Base-by-base conservation (phyloP, 495 filamentous ascomycete genomes). In the Hypoxylon crocopeplum region DNA sequence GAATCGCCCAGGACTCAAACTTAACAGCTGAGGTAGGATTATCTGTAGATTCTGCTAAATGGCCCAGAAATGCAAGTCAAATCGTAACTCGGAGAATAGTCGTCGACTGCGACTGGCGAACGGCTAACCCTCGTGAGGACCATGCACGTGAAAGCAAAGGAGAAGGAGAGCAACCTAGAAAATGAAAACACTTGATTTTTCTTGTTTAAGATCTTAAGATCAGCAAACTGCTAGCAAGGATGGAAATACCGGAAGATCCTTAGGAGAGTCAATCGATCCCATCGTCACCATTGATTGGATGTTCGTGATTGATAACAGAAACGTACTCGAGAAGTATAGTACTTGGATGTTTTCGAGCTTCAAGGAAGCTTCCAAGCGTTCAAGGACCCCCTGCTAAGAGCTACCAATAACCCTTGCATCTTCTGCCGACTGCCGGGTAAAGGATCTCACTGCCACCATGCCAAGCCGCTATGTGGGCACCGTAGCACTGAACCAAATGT, bases 371-470 rank as follows among this genome's bases (percentile, higher is more conserved):
- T 27, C 5, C 3, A 34, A 34, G 32, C n/a, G 5, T 34, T 34
- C 32, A 34, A 13, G 32, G n/a, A 3, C 32, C n/a, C n/a, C 41
- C 51, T 47, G 44, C 59, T 19, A 33, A 20, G 24, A 7, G 30
- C 34, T 47, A 16, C 47, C 13, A 41, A 40, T 36, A 7, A 54
- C 17, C 59, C 53, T 39, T 47, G 53, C 20, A 58, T 44, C 36
- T 27, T 45, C 38, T 55, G 49, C 54, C 55, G 61, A 51, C 38
- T 59, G 61, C 61, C 61, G 61, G 44, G 55, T 34, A 64, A 56
- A n/a, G 49, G 60, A 58, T 54, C 54, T 64, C 48, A 58, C 54
- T 58, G 60, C 54, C 48, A 59, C 42, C n/a, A 29, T 36, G 61
- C 61, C 49, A 59, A 59, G 60, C 2, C 7, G 10, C 7, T 41